Evolutionary conservation across 345 rosid species (phyloP).

Genomic region (Brassica incana): DNA sequence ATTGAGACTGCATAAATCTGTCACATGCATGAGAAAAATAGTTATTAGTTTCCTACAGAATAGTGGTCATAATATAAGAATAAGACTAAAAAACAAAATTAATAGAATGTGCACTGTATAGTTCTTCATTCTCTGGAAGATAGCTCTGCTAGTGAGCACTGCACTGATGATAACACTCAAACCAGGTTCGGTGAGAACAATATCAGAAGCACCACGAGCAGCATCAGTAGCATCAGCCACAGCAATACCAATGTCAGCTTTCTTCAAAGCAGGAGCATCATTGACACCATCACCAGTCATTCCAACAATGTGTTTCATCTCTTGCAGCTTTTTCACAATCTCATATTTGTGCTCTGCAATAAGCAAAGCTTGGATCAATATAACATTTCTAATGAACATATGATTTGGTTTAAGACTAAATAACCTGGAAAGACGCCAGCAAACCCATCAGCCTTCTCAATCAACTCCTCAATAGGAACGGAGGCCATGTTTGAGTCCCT

Average conservation of each 20-base stretch:
- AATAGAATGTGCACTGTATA: conserved; percentile 55
- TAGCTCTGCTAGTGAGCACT: conserved; percentile 88
- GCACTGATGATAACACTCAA: conserved; percentile 89
- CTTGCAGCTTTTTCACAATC: conserved; percentile 56
- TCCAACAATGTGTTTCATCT: conserved; percentile 65
- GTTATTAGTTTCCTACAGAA: conserved; percentile 10
- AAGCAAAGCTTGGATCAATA: conserved; percentile 6
- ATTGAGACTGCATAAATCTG: conserved; percentile 47
- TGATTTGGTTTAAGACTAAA: not conserved
- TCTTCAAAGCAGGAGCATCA: conserved; percentile 86
- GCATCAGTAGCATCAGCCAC: conserved; percentile 95
- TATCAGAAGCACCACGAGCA: conserved; percentile 38
- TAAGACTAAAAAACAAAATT: not conserved
- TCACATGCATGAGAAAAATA: conserved; percentile 4
- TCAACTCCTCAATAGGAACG: not conserved
- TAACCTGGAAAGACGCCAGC: conserved; percentile 4
- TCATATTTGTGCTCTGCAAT: conserved; percentile 78
- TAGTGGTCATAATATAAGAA: not conserved
- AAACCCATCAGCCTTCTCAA: not conserved
- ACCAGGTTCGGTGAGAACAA: conserved; percentile 89
- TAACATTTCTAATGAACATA: not conserved
- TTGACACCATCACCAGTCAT: conserved; percentile 97
- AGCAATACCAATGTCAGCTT: conserved; percentile 88
- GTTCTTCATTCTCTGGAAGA: conserved; percentile 91
- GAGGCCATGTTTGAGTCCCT: not conserved